Base-by-base conservation (phyloP, 2,329 filamentous ascomycete genomes). In the Plenodomus tracheiphilus region DNA sequence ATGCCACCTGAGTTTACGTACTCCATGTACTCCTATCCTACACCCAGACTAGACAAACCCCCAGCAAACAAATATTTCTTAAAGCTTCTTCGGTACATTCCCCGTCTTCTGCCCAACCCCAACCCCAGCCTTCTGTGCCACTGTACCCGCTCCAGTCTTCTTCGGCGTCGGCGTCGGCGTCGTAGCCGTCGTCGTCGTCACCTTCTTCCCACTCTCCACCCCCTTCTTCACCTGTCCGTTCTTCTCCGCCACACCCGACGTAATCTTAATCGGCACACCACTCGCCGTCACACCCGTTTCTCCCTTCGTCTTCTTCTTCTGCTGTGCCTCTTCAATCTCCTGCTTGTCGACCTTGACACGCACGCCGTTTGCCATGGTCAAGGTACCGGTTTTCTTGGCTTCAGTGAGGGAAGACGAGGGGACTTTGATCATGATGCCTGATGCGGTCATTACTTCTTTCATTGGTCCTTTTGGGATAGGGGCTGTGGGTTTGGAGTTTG, bases 341-440 rank as follows among this genome's bases (percentile, higher is more conserved):
- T 66, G 56, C 28, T 68, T 68, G 8, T 56, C 64, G 1, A 71
- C 44, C n/a, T 62, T 66, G 40, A 72, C 61, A 10, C 51, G 53
- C 7, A 69, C 51, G 0, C 69, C 69, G 17, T 62, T 66, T 8
- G 62, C 61, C 22, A 66, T 65, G 4, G 61, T 63, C 9, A 71
- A 49, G 0, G 61, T 69, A 8, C 62, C 61, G 2, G 64, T 64
- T 37, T 65, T 65, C 48, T 69, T 70, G 2, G 61, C 66, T n/a
- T 67, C 54, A 41, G 68, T 60, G 2, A 69, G 61, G 15, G 65
- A 43, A 1, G 61, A 28, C 16, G 62, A 62, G 1, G 69, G 66
- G 8, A 72, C 54, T 41, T 71, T 71, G 57, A 71, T 69, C 7
- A 53, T 63, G 6, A 72, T 61, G 1, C 68, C 68, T 3, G 68